These are phyloP conservation scores for Rhododendron ferrugineum DNA, from an alignment of 148 eudicot genomes.

Conservation along the genomic window DNA sequence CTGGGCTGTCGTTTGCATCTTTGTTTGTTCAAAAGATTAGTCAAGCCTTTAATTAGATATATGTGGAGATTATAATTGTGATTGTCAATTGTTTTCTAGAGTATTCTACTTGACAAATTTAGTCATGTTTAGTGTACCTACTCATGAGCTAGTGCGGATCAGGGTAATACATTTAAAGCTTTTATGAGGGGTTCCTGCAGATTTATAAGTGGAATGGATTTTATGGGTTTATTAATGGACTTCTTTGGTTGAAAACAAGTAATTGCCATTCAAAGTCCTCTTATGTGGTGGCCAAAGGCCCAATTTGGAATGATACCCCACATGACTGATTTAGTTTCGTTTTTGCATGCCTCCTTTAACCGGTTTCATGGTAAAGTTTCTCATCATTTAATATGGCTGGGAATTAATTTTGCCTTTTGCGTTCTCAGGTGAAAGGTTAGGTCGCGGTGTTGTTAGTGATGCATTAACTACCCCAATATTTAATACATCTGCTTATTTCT, in stretches of 20 bases:
- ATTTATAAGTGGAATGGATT: not conserved
- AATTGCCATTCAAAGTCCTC: not conserved
- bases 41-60: not conserved
- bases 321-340: not conserved
- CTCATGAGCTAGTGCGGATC: not conserved
- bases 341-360: not conserved
- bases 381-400: not conserved
- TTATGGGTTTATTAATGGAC: not conserved
- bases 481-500: conserved; percentile 86
- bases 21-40: not conserved
- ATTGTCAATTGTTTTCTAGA: not conserved
- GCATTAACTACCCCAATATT: conserved; percentile 87
- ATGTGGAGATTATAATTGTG: not conserved
- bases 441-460: conserved; percentile 75
- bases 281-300: not conserved
- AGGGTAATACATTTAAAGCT: not conserved
- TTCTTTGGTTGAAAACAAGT: not conserved
- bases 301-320: not conserved
- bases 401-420: not conserved
- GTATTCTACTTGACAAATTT: not conserved
- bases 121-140: not conserved
- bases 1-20: not conserved
- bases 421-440: conserved; percentile 71
- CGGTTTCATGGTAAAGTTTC: not conserved
- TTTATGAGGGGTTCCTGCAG: not conserved